Conservation (phyloP, 768 basidiomycete genomes). For the Lactarius hengduanensis region DNA sequence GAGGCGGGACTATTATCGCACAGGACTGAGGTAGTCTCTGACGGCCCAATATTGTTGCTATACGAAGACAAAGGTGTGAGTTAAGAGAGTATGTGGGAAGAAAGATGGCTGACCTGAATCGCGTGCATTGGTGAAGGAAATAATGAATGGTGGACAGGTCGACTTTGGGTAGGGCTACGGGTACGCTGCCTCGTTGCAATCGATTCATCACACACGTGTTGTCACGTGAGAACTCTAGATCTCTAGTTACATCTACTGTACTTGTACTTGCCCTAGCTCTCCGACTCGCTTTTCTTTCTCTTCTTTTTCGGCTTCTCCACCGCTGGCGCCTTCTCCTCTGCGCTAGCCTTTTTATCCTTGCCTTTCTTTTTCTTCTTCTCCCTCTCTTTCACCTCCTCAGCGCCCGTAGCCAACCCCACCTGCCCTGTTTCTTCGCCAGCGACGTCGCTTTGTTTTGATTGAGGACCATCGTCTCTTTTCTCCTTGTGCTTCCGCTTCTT, state of each 20-base stretch:
- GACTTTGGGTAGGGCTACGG: constrained; percentile 20
- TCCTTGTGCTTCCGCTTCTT: constrained; percentile 28
- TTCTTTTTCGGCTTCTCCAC: constrained; percentile 18
- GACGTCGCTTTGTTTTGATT: neutral
- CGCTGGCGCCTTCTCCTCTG: neutral
- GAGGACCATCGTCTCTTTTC: neutral
- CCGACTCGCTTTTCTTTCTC: neutral
- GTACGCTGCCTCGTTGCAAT: constrained; percentile 21
- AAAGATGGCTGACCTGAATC: constrained; percentile 40
- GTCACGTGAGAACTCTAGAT: constrained; percentile 7
- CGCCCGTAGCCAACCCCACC: neutral
- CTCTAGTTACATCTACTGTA: neutral
- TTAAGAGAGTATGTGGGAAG: neutral
- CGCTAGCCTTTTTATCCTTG: constrained; percentile 4
- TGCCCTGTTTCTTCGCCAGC: neutral
- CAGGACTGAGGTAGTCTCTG: constrained; percentile 90
- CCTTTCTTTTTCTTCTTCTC: constrained; percentile 1
- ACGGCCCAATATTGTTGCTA: constrained; percentile 90
- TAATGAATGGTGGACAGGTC: constrained; percentile 6
- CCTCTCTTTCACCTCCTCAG: neutral
- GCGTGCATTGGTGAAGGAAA: constrained; percentile 43
- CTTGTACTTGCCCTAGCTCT: neutral
- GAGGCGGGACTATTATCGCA: constrained; percentile 42
- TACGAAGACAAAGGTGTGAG: neutral
- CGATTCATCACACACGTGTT: constrained; percentile 31